Evolutionary conservation across 2,329 filamentous ascomycete genomes (phyloP).

Genomic region (Exophiala alcalophila): DNA sequence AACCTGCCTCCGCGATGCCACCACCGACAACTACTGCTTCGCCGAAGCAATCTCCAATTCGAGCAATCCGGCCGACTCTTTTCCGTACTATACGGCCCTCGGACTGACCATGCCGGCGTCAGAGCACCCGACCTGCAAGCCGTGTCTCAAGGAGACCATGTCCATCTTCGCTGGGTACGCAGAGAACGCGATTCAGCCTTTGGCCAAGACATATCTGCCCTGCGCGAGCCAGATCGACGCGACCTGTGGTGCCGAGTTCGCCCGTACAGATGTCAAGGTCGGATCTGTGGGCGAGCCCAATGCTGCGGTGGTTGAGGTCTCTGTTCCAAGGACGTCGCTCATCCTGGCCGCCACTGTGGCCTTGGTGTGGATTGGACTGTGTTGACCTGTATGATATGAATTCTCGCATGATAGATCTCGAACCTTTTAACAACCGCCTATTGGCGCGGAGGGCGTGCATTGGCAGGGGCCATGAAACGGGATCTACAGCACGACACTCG

Average conservation of each 20-base stretch:
- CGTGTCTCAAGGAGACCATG: conserved; percentile 79
- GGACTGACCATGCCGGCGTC: conserved; percentile 67
- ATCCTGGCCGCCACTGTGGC: too few species aligned
- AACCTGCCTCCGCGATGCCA: conserved; percentile 69
- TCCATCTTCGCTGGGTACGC: conserved; percentile 70
- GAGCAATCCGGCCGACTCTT: conserved; percentile 66
- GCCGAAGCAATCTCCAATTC: conserved; percentile 78
- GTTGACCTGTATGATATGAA: too few species aligned
- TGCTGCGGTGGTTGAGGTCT: conserved; percentile 1
- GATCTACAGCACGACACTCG: too few species aligned
- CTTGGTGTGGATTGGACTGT: too few species aligned
- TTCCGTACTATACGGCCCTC: conserved; percentile 81
- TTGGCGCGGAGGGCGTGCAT: too few species aligned
- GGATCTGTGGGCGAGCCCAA: conserved; percentile 16
- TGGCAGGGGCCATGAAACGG: too few species aligned
- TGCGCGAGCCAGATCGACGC: conserved; percentile 73
- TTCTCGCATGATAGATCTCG: too few species aligned
- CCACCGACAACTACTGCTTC: conserved; percentile 69
- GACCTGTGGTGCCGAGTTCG: conserved; percentile 56
- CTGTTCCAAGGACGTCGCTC: too few species aligned
- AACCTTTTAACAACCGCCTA: too few species aligned
- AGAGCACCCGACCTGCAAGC: conserved; percentile 69
- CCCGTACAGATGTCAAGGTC: conserved; percentile 45
- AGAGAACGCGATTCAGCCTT: conserved; percentile 61
- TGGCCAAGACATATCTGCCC: conserved; percentile 65